Conservation (phyloP, 2,329 filamentous ascomycete species). For the Didymellaceae sp. region DNA sequence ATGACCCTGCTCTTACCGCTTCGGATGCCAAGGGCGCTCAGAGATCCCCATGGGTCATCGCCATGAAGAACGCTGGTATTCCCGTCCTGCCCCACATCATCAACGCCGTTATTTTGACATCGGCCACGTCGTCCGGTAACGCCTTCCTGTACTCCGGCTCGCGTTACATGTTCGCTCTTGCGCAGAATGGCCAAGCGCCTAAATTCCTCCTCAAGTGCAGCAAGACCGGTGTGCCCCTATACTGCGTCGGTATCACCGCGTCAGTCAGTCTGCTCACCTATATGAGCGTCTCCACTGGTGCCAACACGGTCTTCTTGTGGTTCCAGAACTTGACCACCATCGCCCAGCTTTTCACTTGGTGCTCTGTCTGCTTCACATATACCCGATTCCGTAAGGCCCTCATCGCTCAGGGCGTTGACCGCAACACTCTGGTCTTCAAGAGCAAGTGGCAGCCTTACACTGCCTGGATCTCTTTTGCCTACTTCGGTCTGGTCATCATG, state of each 20-base stretch:
- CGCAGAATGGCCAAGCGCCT: slow-evolving; percentile 60
- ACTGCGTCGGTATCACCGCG: slow-evolving; percentile 46
- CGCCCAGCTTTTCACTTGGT: slow-evolving; percentile 62
- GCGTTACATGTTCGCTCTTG: slow-evolving; percentile 58
- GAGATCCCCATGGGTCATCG: slow-evolving; percentile 63
- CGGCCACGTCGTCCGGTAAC: slow-evolving; percentile 73
- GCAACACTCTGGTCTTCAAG: slow-evolving; percentile 59
- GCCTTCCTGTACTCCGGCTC: slow-evolving; percentile 65
- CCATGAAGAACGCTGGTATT: slow-evolving; percentile 71
- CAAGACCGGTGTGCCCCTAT: slow-evolving; percentile 53
- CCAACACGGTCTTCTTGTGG: slow-evolving; percentile 66
- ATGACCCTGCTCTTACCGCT: slow-evolving; percentile 58
- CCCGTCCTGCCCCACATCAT: slow-evolving; percentile 72
- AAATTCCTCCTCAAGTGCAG: slow-evolving; percentile 58
- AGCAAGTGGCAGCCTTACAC: slow-evolving; percentile 58
- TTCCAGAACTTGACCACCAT: slow-evolving; percentile 73
- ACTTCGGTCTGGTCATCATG: slow-evolving; percentile 62
- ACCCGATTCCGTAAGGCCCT: slow-evolving; percentile 60
- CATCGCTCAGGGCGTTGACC: slow-evolving; percentile 61
- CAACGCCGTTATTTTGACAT: slow-evolving; percentile 78
- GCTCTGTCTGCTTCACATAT: slow-evolving; percentile 62
- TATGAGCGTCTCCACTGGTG: slow-evolving; percentile 56
- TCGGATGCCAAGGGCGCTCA: slow-evolving; percentile 48
- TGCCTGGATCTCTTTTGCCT: slow-evolving; percentile 65
- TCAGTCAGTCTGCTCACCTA: slow-evolving; percentile 57